Evolutionary conservation across 495 filamentous ascomycete species (phyloP).

Genomic region (Aspergillus avenaceus): DNA sequence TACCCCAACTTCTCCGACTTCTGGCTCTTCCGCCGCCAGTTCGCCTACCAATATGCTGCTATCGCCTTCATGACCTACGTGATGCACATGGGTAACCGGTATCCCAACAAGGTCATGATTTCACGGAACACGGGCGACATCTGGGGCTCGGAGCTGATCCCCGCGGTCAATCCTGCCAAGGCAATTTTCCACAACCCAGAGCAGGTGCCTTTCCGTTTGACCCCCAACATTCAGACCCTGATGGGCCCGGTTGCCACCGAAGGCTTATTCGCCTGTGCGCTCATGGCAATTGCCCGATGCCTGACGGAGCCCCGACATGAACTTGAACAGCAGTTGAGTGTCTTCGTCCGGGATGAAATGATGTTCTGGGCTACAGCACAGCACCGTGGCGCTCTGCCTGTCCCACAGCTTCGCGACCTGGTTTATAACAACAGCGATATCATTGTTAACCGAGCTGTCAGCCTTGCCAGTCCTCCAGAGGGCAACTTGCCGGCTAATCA

Average conservation of each 20-base stretch:
- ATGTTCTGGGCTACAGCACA: constrained; percentile 91
- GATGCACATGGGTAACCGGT: constrained; percentile 91
- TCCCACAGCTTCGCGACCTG: constrained; percentile 73
- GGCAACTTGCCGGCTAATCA: constrained; percentile 87
- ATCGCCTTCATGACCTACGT: constrained; percentile 98
- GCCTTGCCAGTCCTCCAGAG: constrained; percentile 62
- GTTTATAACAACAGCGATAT: constrained; percentile 85
- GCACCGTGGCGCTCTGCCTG: constrained; percentile 62
- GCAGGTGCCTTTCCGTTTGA: constrained; percentile 92
- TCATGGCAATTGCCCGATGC: constrained; percentile 95
- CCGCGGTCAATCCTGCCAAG: constrained; percentile 71
- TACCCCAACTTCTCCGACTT: constrained; percentile 91
- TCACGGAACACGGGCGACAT: constrained; percentile 86
- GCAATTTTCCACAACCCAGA: constrained; percentile 92
- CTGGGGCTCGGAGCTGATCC: constrained; percentile 92
- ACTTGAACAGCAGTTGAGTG: constrained; percentile 83
- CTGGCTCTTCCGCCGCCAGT: constrained; percentile 96
- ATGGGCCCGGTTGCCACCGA: constrained; percentile 95
- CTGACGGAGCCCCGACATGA: constrained; percentile 88
- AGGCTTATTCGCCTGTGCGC: constrained; percentile 83
- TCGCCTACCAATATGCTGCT: constrained; percentile 93
- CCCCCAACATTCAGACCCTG: constrained; percentile 89
- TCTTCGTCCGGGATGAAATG: constrained; percentile 97
- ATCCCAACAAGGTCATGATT: constrained; percentile 90
- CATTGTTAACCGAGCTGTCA: constrained; percentile 83